Conservation (phyloP, 192 early-diverging fungal genomes). For the Coemansia sp. region DNA sequence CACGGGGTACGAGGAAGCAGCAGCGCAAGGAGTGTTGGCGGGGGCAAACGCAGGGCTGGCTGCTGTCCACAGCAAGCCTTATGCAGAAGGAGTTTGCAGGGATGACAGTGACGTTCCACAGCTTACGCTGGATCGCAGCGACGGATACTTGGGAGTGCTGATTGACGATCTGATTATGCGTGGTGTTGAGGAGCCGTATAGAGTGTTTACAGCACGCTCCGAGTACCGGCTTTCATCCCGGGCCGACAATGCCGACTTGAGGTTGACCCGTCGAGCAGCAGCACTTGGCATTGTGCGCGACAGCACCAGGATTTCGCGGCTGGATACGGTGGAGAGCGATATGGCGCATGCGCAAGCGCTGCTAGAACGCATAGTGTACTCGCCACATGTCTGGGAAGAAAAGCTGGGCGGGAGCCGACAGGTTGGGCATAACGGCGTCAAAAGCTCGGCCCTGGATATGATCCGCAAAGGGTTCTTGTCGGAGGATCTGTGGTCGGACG, state of each 20-base stretch:
- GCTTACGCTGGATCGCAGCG: conserved; percentile 68
- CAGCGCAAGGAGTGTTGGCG: conserved; percentile 75
- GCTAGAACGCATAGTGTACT: conserved; percentile 52
- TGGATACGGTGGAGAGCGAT: conserved; percentile 44
- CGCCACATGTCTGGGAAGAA: conserved; percentile 57
- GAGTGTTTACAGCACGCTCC: conserved; percentile 79
- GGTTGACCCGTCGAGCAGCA: conserved; percentile 68
- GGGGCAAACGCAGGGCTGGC: conserved; percentile 75
- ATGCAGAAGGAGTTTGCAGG: background rate
- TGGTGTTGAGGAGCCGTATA: conserved; percentile 79
- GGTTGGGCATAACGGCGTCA: conserved; percentile 38
- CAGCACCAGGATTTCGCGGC: conserved; percentile 43
- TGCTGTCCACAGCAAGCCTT: conserved; percentile 25
- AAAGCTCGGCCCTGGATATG: conserved; percentile 49
- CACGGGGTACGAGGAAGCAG: conserved; percentile 81
- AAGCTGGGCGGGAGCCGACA: conserved; percentile 28
- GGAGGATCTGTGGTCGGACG: conserved; percentile 43
- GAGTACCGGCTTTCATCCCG: conserved; percentile 75
- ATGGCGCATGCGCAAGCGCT: conserved; percentile 53
- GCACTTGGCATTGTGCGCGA: conserved; percentile 56
- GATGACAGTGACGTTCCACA: conserved; percentile 25
- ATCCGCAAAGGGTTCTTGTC: conserved; percentile 51
- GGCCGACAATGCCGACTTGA: conserved; percentile 76
- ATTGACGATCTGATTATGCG: conserved; percentile 80
- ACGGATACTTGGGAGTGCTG: conserved; percentile 79